Base-by-base conservation (phyloP, 176 grass and related monocot genomes). In the Saccharum officinarum region DNA sequence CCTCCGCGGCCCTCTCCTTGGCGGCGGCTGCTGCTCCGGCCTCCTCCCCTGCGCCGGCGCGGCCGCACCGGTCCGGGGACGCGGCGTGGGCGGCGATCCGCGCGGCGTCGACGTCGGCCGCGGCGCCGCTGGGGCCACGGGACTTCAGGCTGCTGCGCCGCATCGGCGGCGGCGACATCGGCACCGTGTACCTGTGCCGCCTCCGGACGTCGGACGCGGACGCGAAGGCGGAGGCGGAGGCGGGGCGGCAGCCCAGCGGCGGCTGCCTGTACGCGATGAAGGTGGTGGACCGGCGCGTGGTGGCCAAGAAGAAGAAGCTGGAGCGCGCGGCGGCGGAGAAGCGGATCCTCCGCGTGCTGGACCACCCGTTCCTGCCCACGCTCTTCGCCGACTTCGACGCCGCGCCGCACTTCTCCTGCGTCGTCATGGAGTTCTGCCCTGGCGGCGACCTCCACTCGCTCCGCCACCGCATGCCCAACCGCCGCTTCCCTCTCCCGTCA, bases 311-410 rank as follows among this genome's bases (percentile, higher is more conserved):
- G 82, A 85, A 88, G 44, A 99, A 99, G 81, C 82, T 96, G 47
- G 88, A 89, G 61, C 89, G 94, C 4, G 93, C 97, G 0, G 90
- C 80, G 7, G 84, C 97, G 1, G 97, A 99, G 88, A 81, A 64
- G 38, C 80, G 92, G 74, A 90, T 99, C n/a, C 90, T 99, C 0
- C 80, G 90, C 20, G 20, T 38, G 2, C 92, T 99, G 0, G 94
- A 99, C 81, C 93, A 99, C 89, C 97, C 97, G 0, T 99, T 99
- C 67, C 80, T 99, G 1, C 97, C 97, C 8, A 92, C 93, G 0
- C 90, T 99, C 25, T 96, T 91, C 69, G 94, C 97, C 30, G 90
- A 94, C 87, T 99, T 99, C 79, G 97, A 96, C 36, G 90, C 97
- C 0, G 66, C 75, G 5, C 91, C 93, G 0, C 92, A 92, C 79